Evolutionary conservation across 352 stramenopile species (phyloP), one percentile per base, ranked within the genome.

Genomic region (Phytophthora idaei): DNA sequence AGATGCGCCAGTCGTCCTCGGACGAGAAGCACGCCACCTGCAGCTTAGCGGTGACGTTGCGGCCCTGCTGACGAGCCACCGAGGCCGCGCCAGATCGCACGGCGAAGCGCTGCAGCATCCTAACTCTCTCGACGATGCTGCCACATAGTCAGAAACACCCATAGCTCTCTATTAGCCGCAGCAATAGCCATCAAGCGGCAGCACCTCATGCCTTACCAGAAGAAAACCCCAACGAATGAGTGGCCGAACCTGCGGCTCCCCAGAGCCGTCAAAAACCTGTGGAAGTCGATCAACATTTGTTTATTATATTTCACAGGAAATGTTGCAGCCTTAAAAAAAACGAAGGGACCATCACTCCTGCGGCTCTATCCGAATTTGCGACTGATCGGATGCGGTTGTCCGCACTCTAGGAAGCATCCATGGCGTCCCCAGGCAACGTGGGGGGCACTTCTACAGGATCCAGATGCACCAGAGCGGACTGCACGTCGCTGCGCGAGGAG

Each of bases 71-170:
- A 46, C 71, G 77, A 39, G 64, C 68, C 6, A 69, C 67, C 31
- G 65, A 64, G 51, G 64, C 73, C 50, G 61, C 69, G 31, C 68
- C 52, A 44, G 71, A 71, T 61, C 82, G 82, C 25, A 69, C 63
- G 21, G 78, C 79, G 54, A 90, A 89, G 62, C 82, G 82, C 69
- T 89, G 82, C 56, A 90, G 69, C 82, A 90, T 90, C 31, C 42
- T 70, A 41, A 61, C 41, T 50, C 48, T 31, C 31, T 70, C 7
- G 5, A 60, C 17, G 32, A 59, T n/a, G 27, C 53, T 58, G 49
- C 17, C 11, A 17, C 29, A 59, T 39, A 34, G 28, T 14, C 39
- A 48, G 15, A 49, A 31, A 48, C 21, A 46, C n/a, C 15, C 50
- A 56, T 11, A 55, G 27, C 46, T 1, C 6, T 28, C 15, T 34